Evolutionary conservation across 148 eudicot genomes (phyloP), one percentile per base, ranked within the genome.

Genomic region (Camellia lanceoleosa): DNA sequence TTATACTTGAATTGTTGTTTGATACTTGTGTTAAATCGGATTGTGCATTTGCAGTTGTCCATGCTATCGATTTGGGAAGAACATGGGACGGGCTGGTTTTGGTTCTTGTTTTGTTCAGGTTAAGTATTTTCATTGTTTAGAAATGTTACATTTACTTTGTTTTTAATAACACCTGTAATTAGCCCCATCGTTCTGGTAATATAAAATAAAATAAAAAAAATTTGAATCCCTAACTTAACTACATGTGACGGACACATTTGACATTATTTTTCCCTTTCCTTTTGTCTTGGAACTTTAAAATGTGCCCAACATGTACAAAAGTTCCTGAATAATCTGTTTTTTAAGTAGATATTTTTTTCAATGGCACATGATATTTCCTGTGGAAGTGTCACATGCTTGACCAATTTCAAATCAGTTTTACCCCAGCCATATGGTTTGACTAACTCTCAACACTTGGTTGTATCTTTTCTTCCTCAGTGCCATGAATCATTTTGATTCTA

Each of bases 11-110:
- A 41, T 55, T 73, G 7, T 73, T 54, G 62, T 73, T 54, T 18
- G 13, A 30, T 59, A 23, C 46, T 4, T 73, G 63, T 19, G 38
- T 23, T 54, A 30, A 73, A 62, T 54, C 11, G 42, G 13, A 55
- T 54, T 74, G 47, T 74, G 77, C 49, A 55, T 41, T 81, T 86
- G 85, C 97, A 96, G 99, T 60, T 96, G 95, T 68, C 98, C 99
- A 5, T 93, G 95, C 87, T 93, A 89, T 80, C 88, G 98, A 86
- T 96, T 96, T 76, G 99, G 94, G 82, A 93, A 92, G 88, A 95
- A 95, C 84, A 90, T 95, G 99, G 87, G 87, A 73, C 86, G 93
- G 73, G 97, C 93, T 76, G 97, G 99, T 77, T 84, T 90, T 56
- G 97, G 97, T 73, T 86, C 94, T 83, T 93, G 97, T 85, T 89